These are phyloP conservation scores for Pontederia paniculata DNA, from an alignment of 176 grass and related monocot genomes.

Conservation along the genomic window DNA sequence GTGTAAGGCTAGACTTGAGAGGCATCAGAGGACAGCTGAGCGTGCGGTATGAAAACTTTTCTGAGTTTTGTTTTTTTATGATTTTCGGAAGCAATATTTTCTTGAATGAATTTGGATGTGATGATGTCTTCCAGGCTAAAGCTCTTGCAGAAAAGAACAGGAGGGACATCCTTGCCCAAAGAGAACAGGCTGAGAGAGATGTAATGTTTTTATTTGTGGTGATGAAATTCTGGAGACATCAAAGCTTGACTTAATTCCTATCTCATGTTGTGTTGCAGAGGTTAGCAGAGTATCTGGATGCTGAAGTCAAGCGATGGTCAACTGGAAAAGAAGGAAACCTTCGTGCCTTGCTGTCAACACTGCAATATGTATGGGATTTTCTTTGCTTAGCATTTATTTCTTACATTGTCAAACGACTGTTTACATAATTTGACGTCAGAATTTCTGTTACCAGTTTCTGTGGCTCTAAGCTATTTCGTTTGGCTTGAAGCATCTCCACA, in stretches of 20 bases:
- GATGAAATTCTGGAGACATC: constrained; percentile 1
- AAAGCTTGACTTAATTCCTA: constrained; percentile 17
- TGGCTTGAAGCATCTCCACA: no score
- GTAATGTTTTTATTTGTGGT: constrained; percentile 34
- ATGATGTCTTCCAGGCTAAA: constrained; percentile 47
- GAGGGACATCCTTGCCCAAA: constrained; percentile 11
- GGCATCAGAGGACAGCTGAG: constrained; percentile 76
- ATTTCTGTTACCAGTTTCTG: no score
- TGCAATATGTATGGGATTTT: constrained; percentile 81
- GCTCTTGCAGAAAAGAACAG: constrained; percentile 17
- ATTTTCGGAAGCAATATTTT: not conserved
- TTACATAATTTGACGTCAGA: no score
- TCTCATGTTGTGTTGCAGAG: constrained; percentile 44
- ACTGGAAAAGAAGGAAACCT: constrained; percentile 99
- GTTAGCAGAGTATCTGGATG: constrained; percentile 81
- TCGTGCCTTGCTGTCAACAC: constrained; percentile 83
- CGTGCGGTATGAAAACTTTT: constrained; percentile 45
- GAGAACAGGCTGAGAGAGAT: constrained; percentile 33
- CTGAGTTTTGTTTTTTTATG: constrained; percentile 14
- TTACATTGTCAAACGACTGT: no score
- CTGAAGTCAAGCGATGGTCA: constrained; percentile 98
- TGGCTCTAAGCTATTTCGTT: no score
- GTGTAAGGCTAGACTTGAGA: constrained; percentile 78
- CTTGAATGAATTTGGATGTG: not conserved
- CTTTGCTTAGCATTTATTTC: not conserved